Base-by-base conservation (phyloP, 2,329 filamentous ascomycete species). In the Didymella keratinophila region DNA sequence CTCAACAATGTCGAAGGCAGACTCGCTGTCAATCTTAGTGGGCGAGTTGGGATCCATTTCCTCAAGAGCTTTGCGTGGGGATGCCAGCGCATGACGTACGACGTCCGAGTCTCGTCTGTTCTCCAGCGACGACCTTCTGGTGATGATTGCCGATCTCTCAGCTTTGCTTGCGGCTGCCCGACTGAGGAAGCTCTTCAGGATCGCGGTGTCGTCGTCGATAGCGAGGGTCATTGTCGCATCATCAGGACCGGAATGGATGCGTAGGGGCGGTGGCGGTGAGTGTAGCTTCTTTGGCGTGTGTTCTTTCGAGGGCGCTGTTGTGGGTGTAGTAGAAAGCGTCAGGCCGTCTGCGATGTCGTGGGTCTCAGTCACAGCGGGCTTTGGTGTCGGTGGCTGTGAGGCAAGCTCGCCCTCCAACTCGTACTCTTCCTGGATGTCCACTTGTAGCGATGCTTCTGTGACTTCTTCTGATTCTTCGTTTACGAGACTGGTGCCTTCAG, bases 21-120 rank as follows among this genome's bases (percentile, higher is more conserved):
- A 59, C n/a, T 74, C 71, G 36, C 65, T 71, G 55, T 74, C 72
- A 53, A 66, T 64, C 50, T 76, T 76, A 14, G 78, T 77, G n/a
- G 79, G 78, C 41, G 78, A 82, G 57, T 83, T 82, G 28, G 78
- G 77, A 57, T 83, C 81, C 64, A 82, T 77, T 28, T 80, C 78
- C 64, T 76, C 77, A 0, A 83, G 76, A 5, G 78, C 74, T 50
- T 77, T 76, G 21, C 76, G 76, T 20, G 81, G 79, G 23, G 79
- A 81, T 21, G 80, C 78, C 18, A 83, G 72, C 10, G 81, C 81
- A 50, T 79, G 75, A 28, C 80, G 76, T 11, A 83, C 73, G 8
- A 75, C 75, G 61, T 80, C 80, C 2, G 80, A 82, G 56, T 83
- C 80, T 28, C 80, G 77, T 28, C 80, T 76, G 49, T 82, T 81